A percentile compares a stretch with the other conserved stretches of the same genome.
Conservation (phyloP, 768 basidiomycete species). For the Leucosporidium yakuticum region DNA sequence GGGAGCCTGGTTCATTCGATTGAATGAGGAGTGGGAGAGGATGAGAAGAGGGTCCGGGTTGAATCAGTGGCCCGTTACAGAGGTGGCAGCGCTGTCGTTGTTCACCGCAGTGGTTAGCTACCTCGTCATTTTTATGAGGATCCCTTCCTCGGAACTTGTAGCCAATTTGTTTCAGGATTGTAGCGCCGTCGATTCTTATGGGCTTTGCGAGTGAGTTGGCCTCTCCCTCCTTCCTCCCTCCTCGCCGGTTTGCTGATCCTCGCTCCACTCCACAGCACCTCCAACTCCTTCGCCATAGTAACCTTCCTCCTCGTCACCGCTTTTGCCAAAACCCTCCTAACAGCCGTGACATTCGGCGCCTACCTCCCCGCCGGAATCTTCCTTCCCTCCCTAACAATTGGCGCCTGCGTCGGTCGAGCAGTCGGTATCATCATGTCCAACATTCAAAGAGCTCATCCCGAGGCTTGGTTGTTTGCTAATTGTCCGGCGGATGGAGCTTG, state of each 20-base stretch:
- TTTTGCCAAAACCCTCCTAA: conserved; percentile 71
- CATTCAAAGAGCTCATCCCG: conserved; percentile 60
- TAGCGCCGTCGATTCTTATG: conserved; percentile 54
- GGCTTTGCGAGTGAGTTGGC: conserved; percentile 55
- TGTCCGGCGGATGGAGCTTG: conserved; percentile 62
- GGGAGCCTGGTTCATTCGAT: conserved; percentile 85
- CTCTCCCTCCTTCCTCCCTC: background rate
- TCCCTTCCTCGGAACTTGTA: conserved; percentile 90
- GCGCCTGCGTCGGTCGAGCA: conserved; percentile 85
- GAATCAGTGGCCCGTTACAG: conserved; percentile 65
- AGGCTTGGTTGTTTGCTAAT: conserved; percentile 57
- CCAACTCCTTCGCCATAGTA: conserved; percentile 57
- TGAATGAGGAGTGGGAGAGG: conserved; percentile 82
- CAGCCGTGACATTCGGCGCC: conserved; percentile 87
- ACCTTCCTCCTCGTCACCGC: conserved; percentile 66
- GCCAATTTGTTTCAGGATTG: conserved; percentile 90
- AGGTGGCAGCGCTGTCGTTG: conserved; percentile 67
- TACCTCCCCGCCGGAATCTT: conserved; percentile 91
- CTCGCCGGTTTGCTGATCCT: background rate
- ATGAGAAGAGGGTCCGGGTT: conserved; percentile 77
- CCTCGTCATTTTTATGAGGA: conserved; percentile 79
- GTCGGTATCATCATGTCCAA: conserved; percentile 75
- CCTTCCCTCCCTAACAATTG: conserved; percentile 88
- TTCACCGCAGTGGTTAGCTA: conserved; percentile 75
- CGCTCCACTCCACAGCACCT: conserved; percentile 42